These are phyloP conservation scores for Cetradonia linearis DNA, from an alignment of 495 filamentous ascomycete species.

Conservation along the genomic window DNA sequence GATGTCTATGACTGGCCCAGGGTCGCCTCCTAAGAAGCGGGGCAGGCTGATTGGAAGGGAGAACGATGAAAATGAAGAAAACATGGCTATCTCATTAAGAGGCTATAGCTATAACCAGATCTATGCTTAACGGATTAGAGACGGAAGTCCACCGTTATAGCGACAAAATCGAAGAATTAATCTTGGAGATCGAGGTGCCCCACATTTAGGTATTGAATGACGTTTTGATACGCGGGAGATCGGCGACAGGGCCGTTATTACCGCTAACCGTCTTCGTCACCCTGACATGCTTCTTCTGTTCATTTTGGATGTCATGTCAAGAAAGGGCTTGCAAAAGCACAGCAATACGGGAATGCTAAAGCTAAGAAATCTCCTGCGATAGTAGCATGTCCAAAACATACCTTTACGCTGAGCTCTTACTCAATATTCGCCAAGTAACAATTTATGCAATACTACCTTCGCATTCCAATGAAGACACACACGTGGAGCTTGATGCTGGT, in stretches of 20 bases:
- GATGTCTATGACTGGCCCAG: constrained; percentile 46
- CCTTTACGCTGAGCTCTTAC: constrained; percentile 78
- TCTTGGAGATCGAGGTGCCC: not conserved
- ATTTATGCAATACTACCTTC: constrained; percentile 57
- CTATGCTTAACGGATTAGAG: not conserved
- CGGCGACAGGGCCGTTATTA: not conserved
- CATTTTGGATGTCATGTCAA: not conserved
- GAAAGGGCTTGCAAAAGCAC: not conserved
- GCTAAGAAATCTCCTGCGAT: not conserved
- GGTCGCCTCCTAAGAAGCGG: constrained; percentile 20
- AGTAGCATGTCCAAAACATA: constrained; percentile 27
- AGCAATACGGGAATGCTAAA: not conserved
- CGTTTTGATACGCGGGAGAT: constrained; percentile 9
- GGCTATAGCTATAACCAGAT: no score
- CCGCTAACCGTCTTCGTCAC: not conserved
- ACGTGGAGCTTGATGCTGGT: constrained; percentile 35
- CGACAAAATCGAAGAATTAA: not conserved
- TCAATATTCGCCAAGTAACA: constrained; percentile 77
- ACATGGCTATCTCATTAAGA: constrained; percentile 16
- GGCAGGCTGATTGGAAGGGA: constrained; percentile 25
- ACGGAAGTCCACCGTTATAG: not conserved
- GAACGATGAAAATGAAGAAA: constrained; percentile 28
- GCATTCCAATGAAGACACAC: constrained; percentile 20
- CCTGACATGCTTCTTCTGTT: not conserved
- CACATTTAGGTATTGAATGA: constrained; percentile 1